A percentile compares a stretch with the other conserved stretches of the same genome.
Conservation (phyloP, 169 alveolate genomes). For the Cytauxzoon felis region DNA sequence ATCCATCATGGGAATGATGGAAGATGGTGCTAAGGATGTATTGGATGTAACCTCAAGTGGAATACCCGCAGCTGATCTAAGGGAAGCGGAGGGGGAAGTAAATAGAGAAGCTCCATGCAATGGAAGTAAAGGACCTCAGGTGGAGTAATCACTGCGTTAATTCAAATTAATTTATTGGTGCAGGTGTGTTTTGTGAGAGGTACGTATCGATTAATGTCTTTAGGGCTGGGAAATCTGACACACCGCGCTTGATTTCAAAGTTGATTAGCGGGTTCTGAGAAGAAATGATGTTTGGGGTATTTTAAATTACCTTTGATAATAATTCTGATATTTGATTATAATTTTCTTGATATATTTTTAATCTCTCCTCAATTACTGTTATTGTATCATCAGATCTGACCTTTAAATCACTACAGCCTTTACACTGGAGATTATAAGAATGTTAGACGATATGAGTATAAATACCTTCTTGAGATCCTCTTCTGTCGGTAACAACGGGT, state of each 20-base stretch:
- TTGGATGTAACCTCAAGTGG: too few species aligned
- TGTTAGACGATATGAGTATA: neutral
- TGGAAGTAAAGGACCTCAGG: too few species aligned
- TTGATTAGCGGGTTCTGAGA: slow-evolving; percentile 20
- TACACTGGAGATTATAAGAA: slow-evolving; percentile 16
- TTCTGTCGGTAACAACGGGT: slow-evolving; percentile 24
- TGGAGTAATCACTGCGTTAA: too few species aligned
- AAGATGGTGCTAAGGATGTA: too few species aligned
- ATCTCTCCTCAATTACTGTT: slow-evolving; percentile 9
- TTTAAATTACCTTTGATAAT: slow-evolving; percentile 24
- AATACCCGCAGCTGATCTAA: too few species aligned
- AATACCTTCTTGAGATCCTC: slow-evolving; percentile 27
- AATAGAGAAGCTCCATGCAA: too few species aligned
- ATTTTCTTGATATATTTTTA: slow-evolving; percentile 1
- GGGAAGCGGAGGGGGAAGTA: too few species aligned
- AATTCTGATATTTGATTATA: neutral
- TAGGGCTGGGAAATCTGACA: neutral
- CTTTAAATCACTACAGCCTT: slow-evolving; percentile 22
- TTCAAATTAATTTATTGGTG: too few species aligned
- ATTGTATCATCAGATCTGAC: slow-evolving; percentile 26
- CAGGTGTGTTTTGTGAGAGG: too few species aligned
- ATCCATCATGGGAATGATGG: too few species aligned
- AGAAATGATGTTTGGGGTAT: neutral
- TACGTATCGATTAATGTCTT: neutral
- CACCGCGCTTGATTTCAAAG: slow-evolving; percentile 28